Evolutionary conservation across 2,329 filamentous ascomycete genomes (phyloP), one percentile per base, ranked within the genome.

Genomic region (Beauveria rudraprayagi): DNA sequence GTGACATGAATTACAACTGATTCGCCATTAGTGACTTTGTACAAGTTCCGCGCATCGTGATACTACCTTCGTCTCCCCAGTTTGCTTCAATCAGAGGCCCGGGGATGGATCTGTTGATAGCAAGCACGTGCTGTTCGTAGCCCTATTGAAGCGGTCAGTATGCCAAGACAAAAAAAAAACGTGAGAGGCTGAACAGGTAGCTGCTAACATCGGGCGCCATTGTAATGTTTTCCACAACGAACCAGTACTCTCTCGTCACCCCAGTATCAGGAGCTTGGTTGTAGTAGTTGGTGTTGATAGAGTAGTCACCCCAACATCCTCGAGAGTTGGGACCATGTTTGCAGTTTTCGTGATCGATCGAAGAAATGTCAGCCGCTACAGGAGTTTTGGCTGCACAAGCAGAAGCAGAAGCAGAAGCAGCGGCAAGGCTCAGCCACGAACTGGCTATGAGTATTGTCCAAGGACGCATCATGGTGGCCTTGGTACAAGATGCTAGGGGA

Each of bases 91-190:
- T 77, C 0, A 77, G 77, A 1, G 85, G 86, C 0, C 85, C 86
- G 0, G 85, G 85, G 63, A 84, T 80, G 51, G 78, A 74, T 6
- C 80, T 80, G 65, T 87, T 86, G 67, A 86, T 69, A 16, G 83
- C 75, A 67, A 77, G 73, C 30, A 70, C 71, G 1, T 68, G 57
- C 3, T 76, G 71, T 6, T 70, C 67, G n/a, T 78, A 68, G 5
- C 81, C 80, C 46, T 48, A 14, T 8, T 6, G 44, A 26, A 28
- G 14, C 24, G 8, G 46, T 48, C 17, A 48, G 46, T 11, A 28
- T 48, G 17, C 17, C 17, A 19, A 44, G 5, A 19, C 1, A 2
- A 26, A 26, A 5, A 26, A 26, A 17, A 28, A 5, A 3, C 14
- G 44, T 28, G 1, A 16, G 28, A 11, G 1, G 3, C 19, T 26